A percentile compares a stretch with the other conserved stretches of the same genome.
These are phyloP conservation scores for Alternaria novae-zelandiae DNA, from an alignment of 2,329 filamentous ascomycete species.

Conservation along the genomic window DNA sequence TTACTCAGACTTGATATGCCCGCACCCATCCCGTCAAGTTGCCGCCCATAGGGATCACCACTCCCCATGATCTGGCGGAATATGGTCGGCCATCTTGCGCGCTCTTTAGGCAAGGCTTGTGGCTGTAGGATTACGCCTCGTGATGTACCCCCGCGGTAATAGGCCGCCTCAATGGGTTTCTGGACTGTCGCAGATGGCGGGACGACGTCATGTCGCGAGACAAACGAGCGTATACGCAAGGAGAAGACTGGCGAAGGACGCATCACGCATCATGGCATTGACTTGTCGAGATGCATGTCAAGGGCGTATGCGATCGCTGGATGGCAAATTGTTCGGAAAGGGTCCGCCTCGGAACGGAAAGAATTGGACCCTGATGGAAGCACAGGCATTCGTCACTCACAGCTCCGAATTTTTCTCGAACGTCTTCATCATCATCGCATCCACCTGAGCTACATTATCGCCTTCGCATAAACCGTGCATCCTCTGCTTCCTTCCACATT, in stretches of 20 bases:
- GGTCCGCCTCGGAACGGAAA: conserved; percentile 20
- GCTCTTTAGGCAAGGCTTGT: conserved; percentile 58
- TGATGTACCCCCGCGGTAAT: conserved; percentile 74
- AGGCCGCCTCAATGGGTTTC: conserved; percentile 54
- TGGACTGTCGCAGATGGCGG: conserved; percentile 18
- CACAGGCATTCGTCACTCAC: conserved; percentile 4
- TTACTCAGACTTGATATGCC: conserved; percentile 74
- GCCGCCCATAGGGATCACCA: conserved; percentile 70
- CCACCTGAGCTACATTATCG: conserved; percentile 2
- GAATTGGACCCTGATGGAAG: conserved; percentile 20
- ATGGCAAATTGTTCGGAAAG: conserved; percentile 17
- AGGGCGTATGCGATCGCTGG: background rate
- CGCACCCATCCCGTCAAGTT: conserved; percentile 75
- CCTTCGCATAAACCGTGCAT: background rate
- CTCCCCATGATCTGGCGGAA: conserved; percentile 67
- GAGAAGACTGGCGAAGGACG: conserved; percentile 23
- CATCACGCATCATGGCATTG: conserved; percentile 30
- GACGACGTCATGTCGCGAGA: conserved; percentile 12
- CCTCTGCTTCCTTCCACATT: background rate
- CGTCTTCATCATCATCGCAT: conserved; percentile 27
- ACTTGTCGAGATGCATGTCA: background rate
- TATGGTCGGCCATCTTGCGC: conserved; percentile 58
- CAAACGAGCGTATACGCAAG: conserved; percentile 20
- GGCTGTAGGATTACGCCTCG: conserved; percentile 67
- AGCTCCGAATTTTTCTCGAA: conserved; percentile 27